Percentiles rank a stretch among this genome's conserved stretches.
Conservation (phyloP, 1,139 yeast genomes). For the Geotrichum carabidarum region DNA sequence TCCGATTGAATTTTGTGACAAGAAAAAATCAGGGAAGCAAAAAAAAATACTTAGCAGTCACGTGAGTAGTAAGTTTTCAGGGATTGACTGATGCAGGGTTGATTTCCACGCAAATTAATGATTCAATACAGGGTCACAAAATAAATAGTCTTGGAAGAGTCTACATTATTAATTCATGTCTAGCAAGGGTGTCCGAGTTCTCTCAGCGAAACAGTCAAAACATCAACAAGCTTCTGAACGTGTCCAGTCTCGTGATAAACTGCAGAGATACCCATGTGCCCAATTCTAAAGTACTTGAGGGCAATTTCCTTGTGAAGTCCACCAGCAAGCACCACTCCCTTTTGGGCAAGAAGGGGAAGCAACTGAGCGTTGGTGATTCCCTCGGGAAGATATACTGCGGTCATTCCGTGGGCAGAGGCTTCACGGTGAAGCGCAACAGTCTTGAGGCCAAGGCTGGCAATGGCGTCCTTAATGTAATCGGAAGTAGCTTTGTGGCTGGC, state of each 20-base stretch:
- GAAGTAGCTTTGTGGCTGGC: constrained; percentile 60
- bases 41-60: too few species aligned
- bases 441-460: constrained; percentile 55
- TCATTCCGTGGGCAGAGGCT: constrained; percentile 80
- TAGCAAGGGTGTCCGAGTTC: constrained; percentile 18
- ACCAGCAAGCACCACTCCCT: constrained; percentile 83
- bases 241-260: constrained; percentile 34
- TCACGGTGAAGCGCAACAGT: constrained; percentile 57
- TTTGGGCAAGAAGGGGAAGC: constrained; percentile 50
- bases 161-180: not conserved
- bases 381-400: constrained; percentile 82
- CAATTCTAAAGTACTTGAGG: constrained; percentile 82
- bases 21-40: too few species aligned
- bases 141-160: not conserved
- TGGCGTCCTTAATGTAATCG: constrained; percentile 55
- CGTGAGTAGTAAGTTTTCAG: too few species aligned
- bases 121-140: not conserved
- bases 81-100: not conserved
- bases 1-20: too few species aligned
- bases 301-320: constrained; percentile 83
- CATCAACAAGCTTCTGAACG: constrained; percentile 14
- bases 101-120: not conserved
- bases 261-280: constrained; percentile 84
- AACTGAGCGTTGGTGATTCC: constrained; percentile 65
- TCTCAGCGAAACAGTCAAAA: constrained; percentile 10